Base-by-base conservation (phyloP, 306 rosid genomes). In the Purshia tridentata region DNA sequence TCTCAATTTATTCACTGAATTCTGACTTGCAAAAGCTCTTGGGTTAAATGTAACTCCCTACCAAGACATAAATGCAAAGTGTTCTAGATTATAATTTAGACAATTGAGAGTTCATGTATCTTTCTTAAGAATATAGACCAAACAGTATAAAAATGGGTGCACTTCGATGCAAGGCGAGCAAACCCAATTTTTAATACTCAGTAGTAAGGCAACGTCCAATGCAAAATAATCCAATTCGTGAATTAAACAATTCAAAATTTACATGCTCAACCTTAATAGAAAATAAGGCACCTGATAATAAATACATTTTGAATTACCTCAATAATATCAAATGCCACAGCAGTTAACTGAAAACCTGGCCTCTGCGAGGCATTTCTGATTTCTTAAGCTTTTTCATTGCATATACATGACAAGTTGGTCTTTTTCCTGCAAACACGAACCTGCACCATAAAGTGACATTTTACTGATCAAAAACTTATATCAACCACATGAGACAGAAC, bases 331-430 rank as follows among this genome's bases (percentile, higher is more conserved):
- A 68, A 54, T 63, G 76, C 74, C 65, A 45, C 60, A 65, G 74
- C 71, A 45, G 67, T 77, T 72, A 69, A 78, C 63, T 54, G 46
- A 51, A 84, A 80, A 95, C 99, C 99, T 95, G 99, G 81, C 97
- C 97, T 81, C 98, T 81, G 53, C 98, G 98, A 82, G 91, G 98
- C 98, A 95, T 95, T 86, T 91, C 98, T 45, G 99, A 91, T 80
- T 95, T 95, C 88, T 95, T 95, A 45, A 95, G 93, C 72, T 95
- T 95, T 86, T 95, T 95, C 99, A 95, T 95, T 35, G 99, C 99
- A 87, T 87, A 95, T 35, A 95, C 99, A 76, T 86, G 86, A 79
- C 83, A 90, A 5, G 93, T 83, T 5, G 88, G 88, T 84, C 90
- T 86, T 90, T 82, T 95, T 97, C 82, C 93, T 88, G 75, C 99